Evolutionary conservation across 2,329 filamentous ascomycete genomes (phyloP).

Genomic region (Botrytis aclada): DNA sequence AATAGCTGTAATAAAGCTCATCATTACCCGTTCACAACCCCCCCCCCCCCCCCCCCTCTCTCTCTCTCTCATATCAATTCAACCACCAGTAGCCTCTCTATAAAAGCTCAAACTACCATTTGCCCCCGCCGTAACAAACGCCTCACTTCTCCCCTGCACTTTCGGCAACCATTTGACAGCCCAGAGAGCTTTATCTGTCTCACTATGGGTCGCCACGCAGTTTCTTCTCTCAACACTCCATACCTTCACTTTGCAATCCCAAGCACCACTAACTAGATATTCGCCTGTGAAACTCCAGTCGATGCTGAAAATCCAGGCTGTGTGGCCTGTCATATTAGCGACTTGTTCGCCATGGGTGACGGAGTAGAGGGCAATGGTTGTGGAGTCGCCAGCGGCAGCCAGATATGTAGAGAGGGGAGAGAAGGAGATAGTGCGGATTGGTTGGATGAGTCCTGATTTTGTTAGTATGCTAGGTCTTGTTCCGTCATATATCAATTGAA

Average conservation of each 20-base stretch:
- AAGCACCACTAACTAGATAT: slow-evolving; percentile 80
- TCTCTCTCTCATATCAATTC: background rate
- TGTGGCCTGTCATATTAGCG: slow-evolving; percentile 74
- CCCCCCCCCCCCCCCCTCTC: too few species aligned
- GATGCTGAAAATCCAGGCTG: slow-evolving; percentile 83
- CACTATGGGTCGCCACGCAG: slow-evolving; percentile 91
- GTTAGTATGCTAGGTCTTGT: slow-evolving; percentile 26
- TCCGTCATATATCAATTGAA: background rate
- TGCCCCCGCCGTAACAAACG: slow-evolving; percentile 76
- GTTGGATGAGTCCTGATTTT: slow-evolving; percentile 70
- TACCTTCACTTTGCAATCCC: slow-evolving; percentile 93
- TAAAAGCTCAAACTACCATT: slow-evolving; percentile 78
- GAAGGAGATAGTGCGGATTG: slow-evolving; percentile 82
- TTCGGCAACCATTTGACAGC: slow-evolving; percentile 80
- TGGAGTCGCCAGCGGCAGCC: slow-evolving; percentile 85
- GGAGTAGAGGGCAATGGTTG: slow-evolving; percentile 88
- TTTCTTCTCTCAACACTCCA: slow-evolving; percentile 83
- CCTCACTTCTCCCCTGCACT: slow-evolving; percentile 54
- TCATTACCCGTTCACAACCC: too few species aligned
- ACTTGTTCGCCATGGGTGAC: slow-evolving; percentile 90
- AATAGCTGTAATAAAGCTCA: background rate
- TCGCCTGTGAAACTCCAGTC: slow-evolving; percentile 95
- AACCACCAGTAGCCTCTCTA: slow-evolving; percentile 70
- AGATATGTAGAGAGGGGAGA: slow-evolving; percentile 81
- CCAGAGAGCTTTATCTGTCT: slow-evolving; percentile 84